phyloP scores from a whole-genome alignment of 345 rosid species.

The Euphorbia peplus region DNA sequence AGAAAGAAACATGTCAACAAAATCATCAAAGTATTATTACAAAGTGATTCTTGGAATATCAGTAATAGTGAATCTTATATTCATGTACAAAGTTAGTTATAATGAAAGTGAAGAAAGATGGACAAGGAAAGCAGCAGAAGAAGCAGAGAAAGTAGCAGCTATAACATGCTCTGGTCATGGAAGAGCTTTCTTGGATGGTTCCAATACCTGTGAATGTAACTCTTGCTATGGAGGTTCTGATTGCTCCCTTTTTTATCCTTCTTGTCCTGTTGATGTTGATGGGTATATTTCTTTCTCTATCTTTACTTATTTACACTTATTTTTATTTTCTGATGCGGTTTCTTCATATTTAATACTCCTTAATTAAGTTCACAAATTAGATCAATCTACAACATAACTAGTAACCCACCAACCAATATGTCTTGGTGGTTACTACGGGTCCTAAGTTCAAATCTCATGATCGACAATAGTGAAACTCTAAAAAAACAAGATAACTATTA shows the following conservation, averaged over 20 bases:
- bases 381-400: no score
- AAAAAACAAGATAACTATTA: no score
- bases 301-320: no score
- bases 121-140: slow-evolving; percentile 51
- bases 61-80: slow-evolving; percentile 33
- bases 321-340: no score
- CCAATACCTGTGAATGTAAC: slow-evolving; percentile 67
- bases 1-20: neutral
- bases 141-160: slow-evolving; percentile 66
- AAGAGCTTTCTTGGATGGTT: slow-evolving; percentile 66
- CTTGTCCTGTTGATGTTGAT: slow-evolving; percentile 47
- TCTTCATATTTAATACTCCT: no score
- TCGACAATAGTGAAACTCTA: no score
- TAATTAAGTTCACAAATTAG: no score
- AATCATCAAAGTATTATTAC: neutral
- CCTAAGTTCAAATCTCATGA: no score
- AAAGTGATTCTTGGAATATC: slow-evolving; percentile 24
- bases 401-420: no score
- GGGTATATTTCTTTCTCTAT: slow-evolving; percentile 27
- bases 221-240: slow-evolving; percentile 50
- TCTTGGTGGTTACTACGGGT: no score
- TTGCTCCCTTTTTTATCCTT: slow-evolving; percentile 42
- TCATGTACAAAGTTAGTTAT: slow-evolving; percentile 21
- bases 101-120: slow-evolving; percentile 38
- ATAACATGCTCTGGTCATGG: slow-evolving; percentile 70